Base-by-base conservation (phyloP, 2,329 filamentous ascomycete genomes). In the Myotisia sp. region DNA sequence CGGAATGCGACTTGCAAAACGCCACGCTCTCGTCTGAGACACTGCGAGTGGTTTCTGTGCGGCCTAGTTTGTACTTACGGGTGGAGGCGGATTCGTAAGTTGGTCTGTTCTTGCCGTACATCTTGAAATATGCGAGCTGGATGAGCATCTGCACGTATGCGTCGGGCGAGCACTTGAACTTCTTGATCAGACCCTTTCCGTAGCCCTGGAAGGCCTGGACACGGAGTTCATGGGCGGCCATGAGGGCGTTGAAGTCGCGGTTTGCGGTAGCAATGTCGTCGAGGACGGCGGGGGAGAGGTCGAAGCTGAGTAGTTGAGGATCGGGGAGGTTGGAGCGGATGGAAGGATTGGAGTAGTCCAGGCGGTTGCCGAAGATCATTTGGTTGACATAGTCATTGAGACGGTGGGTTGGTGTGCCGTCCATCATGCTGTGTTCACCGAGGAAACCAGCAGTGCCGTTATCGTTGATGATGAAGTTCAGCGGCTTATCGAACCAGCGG, bases 401-500 rank as follows among this genome's bases (percentile, higher is more conserved):
- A 26, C 92, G 79, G 62, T 95, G 90, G 2, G 92, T 98, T 1
- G 92, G 86, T 5, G 90, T 98, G 44, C 92, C 90, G 55, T 98
- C 90, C 92, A 98, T 98, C 90, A 98, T 95, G 50, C 82, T 92
- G 70, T 98, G 90, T 64, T 98, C 90, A 52, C 90, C 90, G 70
- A 85, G 87, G 70, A 98, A 98, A 41, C 90, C 90, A 2, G 90
- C 81, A 5, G 90, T 92, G 47, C 90, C 90, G 57, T 98, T 98
- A 56, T 98, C 86, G 60, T 93, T 94, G 64, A 98, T 59, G 55
- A 98, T 92, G 64, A 98, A 95, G 62, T 98, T 87, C 35, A 93
- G 66, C 4, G 90, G 90, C 70, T 98, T 98, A 70, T 98, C 90
- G 53, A 77, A 95, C 86, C 86, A 98, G 46, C 90, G 76, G 68